Evolutionary conservation across 1,139 yeast species (phyloP).

Genomic region (Scheffersomyces insectosa): DNA sequence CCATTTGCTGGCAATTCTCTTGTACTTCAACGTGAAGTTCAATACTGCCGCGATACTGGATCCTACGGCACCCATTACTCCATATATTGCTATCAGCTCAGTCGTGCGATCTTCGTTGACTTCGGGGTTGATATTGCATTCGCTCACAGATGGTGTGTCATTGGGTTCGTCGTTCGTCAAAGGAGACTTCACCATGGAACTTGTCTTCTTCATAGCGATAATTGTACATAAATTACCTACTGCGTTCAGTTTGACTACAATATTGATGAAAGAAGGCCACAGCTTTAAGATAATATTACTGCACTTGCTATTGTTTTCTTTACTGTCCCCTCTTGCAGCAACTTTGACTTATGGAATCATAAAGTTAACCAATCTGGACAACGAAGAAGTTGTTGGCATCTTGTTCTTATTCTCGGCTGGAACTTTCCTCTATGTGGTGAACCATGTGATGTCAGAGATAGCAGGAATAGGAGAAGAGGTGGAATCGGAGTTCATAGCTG

Average conservation of each 20-base stretch:
- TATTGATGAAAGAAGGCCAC: slow-evolving; percentile 45
- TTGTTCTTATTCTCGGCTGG: slow-evolving; percentile 68
- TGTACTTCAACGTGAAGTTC: slow-evolving; percentile 6
- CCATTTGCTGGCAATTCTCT: slow-evolving; percentile 19
- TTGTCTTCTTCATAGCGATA: slow-evolving; percentile 59
- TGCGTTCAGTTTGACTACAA: slow-evolving; percentile 64
- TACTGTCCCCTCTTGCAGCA: slow-evolving; percentile 56
- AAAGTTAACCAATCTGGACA: slow-evolving; percentile 24
- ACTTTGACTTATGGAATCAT: slow-evolving; percentile 45
- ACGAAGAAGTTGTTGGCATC: slow-evolving; percentile 49
- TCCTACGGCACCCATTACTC: not conserved
- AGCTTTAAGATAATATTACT: slow-evolving; percentile 31
- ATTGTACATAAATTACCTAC: slow-evolving; percentile 77
- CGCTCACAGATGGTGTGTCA: slow-evolving; percentile 74
- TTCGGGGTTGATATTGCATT: slow-evolving; percentile 65
- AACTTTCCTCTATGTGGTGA: slow-evolving; percentile 68
- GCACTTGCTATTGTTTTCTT: slow-evolving; percentile 49
- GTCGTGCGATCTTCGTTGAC: slow-evolving; percentile 41
- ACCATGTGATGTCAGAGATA: slow-evolving; percentile 56
- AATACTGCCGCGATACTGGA: slow-evolving; percentile 1
- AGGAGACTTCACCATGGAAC: slow-evolving; percentile 44
- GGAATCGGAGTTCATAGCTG: slow-evolving; percentile 1
- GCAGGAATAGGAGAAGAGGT: slow-evolving; percentile 6
- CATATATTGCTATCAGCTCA: not conserved
- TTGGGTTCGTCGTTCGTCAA: slow-evolving; percentile 62